Evolutionary conservation across 768 basidiomycete genomes (phyloP), one percentile per base, ranked within the genome.

Genomic region (Kwoniella pini): DNA sequence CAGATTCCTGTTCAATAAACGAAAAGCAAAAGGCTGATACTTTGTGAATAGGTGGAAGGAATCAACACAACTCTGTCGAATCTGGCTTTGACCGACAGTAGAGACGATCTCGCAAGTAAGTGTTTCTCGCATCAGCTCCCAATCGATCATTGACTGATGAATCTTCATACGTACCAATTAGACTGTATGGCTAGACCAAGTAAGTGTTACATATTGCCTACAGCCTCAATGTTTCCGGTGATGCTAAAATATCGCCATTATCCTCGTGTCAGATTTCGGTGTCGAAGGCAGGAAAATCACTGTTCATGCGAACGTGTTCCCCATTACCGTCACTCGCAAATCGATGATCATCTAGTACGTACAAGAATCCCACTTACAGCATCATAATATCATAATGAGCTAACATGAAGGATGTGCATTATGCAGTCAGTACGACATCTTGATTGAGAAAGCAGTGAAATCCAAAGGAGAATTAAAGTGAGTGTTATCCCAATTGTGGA

Each of bases 341-440:
- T 67, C 62, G 10, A 33, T 60, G 19, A 55, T 51, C n/a, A 42
- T 65, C 40, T 58, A 63, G 64, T 67, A 43, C 30, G 65, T 58
- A 36, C 33, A 15, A 36, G 15, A 7, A 36, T 36, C 33, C 33
- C 33, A 24, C 33, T 52, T 53, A 28, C n/a, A n/a, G n/a, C n/a
- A n/a, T n/a, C n/a, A n/a, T n/a, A n/a, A n/a, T n/a, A n/a, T n/a
- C n/a, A n/a, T n/a, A 26, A 24, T 24, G 26, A 1, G 45, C 51
- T 39, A 21, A 38, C 11, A 2, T 6, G n/a, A 21, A 22, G 21
- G n/a, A n/a, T 36, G 15, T 36, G 33, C 33, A 36, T 44, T n/a
- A 9, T 48, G 30, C 46, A 71, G 72, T 54, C 74, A 76, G 53
- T 77, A 77, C 53, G 76, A 77, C 50, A 68, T 75, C 24, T 70